These are phyloP conservation scores for Hymenotorrendiella dingleyae DNA, from an alignment of 2,329 filamentous ascomycete genomes.

Conservation along the genomic window DNA sequence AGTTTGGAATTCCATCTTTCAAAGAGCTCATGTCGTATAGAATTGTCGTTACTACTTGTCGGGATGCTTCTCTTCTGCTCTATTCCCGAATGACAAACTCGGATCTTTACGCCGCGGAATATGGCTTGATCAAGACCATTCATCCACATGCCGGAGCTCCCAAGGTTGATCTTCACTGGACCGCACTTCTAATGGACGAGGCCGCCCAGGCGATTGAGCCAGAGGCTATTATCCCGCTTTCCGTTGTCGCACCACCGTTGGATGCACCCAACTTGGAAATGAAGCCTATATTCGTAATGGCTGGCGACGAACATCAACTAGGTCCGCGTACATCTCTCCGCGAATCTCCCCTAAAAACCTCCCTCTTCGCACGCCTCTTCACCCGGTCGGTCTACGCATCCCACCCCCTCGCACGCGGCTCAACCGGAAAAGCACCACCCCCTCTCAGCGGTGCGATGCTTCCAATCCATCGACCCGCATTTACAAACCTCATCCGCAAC, in stretches of 20 bases:
- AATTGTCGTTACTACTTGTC: slow-evolving; percentile 16
- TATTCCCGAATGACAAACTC: slow-evolving; percentile 14
- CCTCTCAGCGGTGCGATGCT: slow-evolving; percentile 13
- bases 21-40: slow-evolving; percentile 15
- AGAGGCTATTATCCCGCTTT: slow-evolving; percentile 15
- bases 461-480: slow-evolving; percentile 16
- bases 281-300: slow-evolving; percentile 15
- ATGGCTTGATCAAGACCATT: slow-evolving; percentile 8
- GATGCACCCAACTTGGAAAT: slow-evolving; percentile 4
- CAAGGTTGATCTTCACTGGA: slow-evolving; percentile 13
- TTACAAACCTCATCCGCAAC: slow-evolving; percentile 19
- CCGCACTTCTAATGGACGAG: slow-evolving; percentile 16
- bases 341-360: slow-evolving; percentile 13
- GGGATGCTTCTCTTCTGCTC: slow-evolving; percentile 16
- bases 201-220: slow-evolving; percentile 19
- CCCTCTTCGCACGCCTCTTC: slow-evolving; percentile 16
- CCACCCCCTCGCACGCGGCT: slow-evolving; percentile 14
- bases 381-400: slow-evolving; percentile 13
- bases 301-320: slow-evolving; percentile 17
- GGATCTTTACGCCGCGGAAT: slow-evolving; percentile 13
- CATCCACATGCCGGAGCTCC: slow-evolving; percentile 9
- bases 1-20: slow-evolving; percentile 11
- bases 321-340: slow-evolving; percentile 15
- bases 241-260: slow-evolving; percentile 12
- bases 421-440: slow-evolving; percentile 9